phyloP scores from a whole-genome alignment of 257 asterid species.

The Nicotiana obtusifolia region DNA sequence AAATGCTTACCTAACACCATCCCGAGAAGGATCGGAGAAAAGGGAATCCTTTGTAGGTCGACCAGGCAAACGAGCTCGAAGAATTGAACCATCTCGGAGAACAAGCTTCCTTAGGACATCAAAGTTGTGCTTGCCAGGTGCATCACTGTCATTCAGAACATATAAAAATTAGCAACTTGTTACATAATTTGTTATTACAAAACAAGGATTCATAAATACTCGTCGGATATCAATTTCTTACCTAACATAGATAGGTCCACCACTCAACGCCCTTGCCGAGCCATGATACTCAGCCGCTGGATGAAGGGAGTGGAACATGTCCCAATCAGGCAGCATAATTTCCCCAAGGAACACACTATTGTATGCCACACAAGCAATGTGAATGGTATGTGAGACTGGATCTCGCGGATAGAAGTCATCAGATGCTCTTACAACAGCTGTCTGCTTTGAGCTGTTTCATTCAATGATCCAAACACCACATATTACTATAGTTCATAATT shows the following conservation, averaged over 20 bases:
- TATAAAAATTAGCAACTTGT: background rate
- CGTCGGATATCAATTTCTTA: background rate
- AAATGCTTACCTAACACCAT: conserved; percentile 64
- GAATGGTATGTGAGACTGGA: conserved; percentile 76
- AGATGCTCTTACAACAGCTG: conserved; percentile 72
- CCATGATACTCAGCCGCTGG: conserved; percentile 87
- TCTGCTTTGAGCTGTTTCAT: conserved; percentile 74
- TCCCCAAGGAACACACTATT: conserved; percentile 74
- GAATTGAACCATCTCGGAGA: conserved; percentile 77
- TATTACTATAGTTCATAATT: background rate
- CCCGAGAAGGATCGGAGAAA: conserved; percentile 90
- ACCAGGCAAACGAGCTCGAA: conserved; percentile 80
- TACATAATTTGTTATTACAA: background rate
- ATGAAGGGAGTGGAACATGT: conserved; percentile 87
- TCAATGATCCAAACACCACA: background rate
- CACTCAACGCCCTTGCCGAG: conserved; percentile 77
- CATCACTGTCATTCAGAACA: conserved; percentile 46
- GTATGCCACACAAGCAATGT: conserved; percentile 76
- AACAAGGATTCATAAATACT: background rate
- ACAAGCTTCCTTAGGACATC: conserved; percentile 74
- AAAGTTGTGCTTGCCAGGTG: conserved; percentile 87
- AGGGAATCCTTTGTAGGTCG: conserved; percentile 89
- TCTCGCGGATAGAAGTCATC: conserved; percentile 85
- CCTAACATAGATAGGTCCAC: conserved; percentile 88
- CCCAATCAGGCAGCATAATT: conserved; percentile 85